phyloP scores from a whole-genome alignment of 2,329 filamentous ascomycete species.

The Aspergillus flavus region DNA sequence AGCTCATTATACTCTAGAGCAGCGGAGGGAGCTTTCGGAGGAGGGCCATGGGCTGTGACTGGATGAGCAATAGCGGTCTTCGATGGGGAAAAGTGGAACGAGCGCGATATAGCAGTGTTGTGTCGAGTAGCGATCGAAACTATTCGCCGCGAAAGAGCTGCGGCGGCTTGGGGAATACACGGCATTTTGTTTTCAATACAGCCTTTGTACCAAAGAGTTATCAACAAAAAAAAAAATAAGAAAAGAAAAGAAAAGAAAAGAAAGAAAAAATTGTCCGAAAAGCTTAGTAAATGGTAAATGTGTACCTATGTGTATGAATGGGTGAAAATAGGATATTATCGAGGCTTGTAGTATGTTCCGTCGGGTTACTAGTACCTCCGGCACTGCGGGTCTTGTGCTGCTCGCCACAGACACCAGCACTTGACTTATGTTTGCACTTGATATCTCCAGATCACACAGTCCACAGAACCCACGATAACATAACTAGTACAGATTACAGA shows the following conservation, averaged over 20 bases:
- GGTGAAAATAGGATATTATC: background rate
- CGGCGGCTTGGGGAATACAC: conserved; percentile 23
- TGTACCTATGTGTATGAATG: background rate
- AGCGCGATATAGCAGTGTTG: conserved; percentile 26
- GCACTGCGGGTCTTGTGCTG: background rate
- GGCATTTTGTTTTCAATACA: conserved; percentile 23
- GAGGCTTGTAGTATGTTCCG: background rate
- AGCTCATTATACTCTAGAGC: conserved; percentile 52
- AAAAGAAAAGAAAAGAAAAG: background rate
- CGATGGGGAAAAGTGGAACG: conserved; percentile 36
- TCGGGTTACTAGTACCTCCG: background rate
- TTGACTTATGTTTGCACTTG: background rate
- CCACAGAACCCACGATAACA: no score
- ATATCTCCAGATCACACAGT: no score
- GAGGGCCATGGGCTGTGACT: conserved; percentile 61
- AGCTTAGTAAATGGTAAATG: background rate
- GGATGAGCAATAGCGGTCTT: conserved; percentile 59
- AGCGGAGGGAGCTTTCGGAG: conserved; percentile 59
- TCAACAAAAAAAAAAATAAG: no score
- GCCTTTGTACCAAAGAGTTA: background rate
- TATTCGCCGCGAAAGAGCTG: conserved; percentile 24
- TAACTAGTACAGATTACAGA: background rate
- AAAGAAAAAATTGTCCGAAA: background rate
- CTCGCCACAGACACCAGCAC: background rate
- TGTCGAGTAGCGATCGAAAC: conserved; percentile 18